Base-by-base conservation (phyloP, 208 protist genomes). In the Leishmania turanica region DNA sequence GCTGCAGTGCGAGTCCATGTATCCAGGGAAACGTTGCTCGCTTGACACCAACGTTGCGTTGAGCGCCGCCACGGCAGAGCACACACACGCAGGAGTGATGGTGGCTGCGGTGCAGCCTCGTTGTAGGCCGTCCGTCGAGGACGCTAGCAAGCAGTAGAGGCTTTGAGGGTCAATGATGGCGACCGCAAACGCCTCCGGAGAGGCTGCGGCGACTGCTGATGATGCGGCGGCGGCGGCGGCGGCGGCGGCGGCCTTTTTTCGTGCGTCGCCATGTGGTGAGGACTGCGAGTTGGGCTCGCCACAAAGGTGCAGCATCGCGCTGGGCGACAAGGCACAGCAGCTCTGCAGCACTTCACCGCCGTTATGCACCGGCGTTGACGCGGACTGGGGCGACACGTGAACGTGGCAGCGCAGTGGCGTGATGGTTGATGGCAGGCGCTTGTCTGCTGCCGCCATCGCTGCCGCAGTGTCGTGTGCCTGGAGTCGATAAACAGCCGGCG, bases 401-500 rank as follows among this genome's bases (percentile, higher is more conserved):
- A 84, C 24, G 5, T 56, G 78, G 49, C 82, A 85, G 3, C 82
- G 82, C 71, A 85, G 77, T 17, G 82, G 72, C 37, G 77, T 66
- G 1, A 72, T 34, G 0, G 8, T 78, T 51, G 82, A 75, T 60
- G 77, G 82, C 4, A 83, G 75, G 7, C 79, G 78, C 42, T 60
- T 75, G 65, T 64, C 53, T 65, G 68, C 78, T 54, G 60, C 27
- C n/a, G 64, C 47, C 34, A 42, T 58, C 15, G 58, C 82, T 19
- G 69, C 58, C 11, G 71, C 75, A 27, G 37, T 17, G 54, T 64
- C 64, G 45, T 60, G 72, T 15, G 70, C 70, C 11, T 66, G 45
- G 0, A 87, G 69, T 13, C 75, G 77, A 34, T 81, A 80, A 51
- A 92, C 78, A 40, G 88, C 85, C 58, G 93, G 92, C 56, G 69